These are phyloP conservation scores for Micractinium sp. DNA, from an alignment of 139 green algal genomes.

Conservation along the genomic window DNA sequence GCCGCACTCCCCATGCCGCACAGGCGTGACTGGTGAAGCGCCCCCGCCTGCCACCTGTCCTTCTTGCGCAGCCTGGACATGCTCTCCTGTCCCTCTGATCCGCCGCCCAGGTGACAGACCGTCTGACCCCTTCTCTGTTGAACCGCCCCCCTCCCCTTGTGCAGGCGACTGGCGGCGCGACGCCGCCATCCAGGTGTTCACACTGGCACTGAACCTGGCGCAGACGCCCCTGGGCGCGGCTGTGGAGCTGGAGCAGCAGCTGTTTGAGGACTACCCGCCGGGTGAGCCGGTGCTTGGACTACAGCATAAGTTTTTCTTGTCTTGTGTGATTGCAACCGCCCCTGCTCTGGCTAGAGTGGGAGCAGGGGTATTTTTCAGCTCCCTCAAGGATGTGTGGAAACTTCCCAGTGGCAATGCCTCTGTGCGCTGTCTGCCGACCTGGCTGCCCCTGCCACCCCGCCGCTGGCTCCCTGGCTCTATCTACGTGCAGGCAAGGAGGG, in stretches of 20 bases:
- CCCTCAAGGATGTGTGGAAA: too few species aligned
- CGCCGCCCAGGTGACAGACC: too few species aligned
- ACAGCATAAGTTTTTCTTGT: too few species aligned
- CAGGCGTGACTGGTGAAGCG: too few species aligned
- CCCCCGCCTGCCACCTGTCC: too few species aligned
- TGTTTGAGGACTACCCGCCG: slow-evolving; percentile 7
- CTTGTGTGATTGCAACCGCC: too few species aligned
- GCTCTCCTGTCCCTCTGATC: too few species aligned
- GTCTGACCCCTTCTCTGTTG: background rate
- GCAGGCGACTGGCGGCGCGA: slow-evolving; percentile 28
- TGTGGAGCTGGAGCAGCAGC: slow-evolving; percentile 26
- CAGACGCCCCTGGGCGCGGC: background rate
- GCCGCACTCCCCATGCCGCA: too few species aligned
- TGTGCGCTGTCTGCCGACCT: background rate
- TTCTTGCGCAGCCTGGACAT: background rate
- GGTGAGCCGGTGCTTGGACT: background rate
- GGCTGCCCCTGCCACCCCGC: background rate
- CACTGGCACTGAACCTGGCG: background rate
- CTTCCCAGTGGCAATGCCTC: too few species aligned
- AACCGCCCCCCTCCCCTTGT: background rate
- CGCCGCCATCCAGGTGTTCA: slow-evolving; percentile 22
- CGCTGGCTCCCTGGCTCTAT: background rate
- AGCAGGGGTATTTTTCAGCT: too few species aligned
- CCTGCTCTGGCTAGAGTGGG: too few species aligned
- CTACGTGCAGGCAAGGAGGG: background rate